A percentile compares a stretch with the other conserved stretches of the same genome.
These are phyloP conservation scores for Linnemannia schmuckeri DNA, from an alignment of 192 early-diverging fungal species.

Conservation along the genomic window DNA sequence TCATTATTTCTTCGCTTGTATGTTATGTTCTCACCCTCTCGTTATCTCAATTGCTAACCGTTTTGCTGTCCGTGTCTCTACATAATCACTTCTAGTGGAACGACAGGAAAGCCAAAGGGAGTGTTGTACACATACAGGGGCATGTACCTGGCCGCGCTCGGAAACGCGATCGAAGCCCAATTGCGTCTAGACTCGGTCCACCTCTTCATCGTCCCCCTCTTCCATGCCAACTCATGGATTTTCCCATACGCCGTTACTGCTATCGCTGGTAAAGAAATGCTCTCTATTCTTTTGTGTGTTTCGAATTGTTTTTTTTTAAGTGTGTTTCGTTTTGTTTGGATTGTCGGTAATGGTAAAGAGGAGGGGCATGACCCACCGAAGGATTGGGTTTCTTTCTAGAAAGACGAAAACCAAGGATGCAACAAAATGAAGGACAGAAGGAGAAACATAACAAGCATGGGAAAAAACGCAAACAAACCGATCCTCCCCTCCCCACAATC, in stretches of 20 bases:
- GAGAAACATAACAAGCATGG: background rate
- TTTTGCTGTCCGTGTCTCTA: background rate
- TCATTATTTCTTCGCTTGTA: background rate
- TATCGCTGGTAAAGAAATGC: constrained; percentile 27
- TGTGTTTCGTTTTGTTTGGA: too few species aligned
- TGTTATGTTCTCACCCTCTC: too few species aligned
- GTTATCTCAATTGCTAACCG: background rate
- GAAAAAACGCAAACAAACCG: constrained; percentile 4
- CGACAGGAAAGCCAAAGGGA: constrained; percentile 71
- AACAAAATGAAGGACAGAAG: background rate
- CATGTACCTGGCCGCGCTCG: constrained; percentile 63
- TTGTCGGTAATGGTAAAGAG: background rate
- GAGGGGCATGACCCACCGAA: background rate
- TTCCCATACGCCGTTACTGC: constrained; percentile 54
- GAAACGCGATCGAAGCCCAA: constrained; percentile 58
- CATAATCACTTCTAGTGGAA: constrained; percentile 48
- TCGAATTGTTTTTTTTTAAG: background rate
- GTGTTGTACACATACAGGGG: constrained; percentile 68
- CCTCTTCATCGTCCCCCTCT: constrained; percentile 69
- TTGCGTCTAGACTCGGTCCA: constrained; percentile 62
- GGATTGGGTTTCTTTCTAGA: background rate
- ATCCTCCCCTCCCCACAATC: background rate
- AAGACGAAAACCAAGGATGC: background rate
- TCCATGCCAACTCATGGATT: constrained; percentile 66
- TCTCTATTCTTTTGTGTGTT: background rate